phyloP scores from a whole-genome alignment of 495 filamentous ascomycete genomes.

The Staphylotrichum longicolle region DNA sequence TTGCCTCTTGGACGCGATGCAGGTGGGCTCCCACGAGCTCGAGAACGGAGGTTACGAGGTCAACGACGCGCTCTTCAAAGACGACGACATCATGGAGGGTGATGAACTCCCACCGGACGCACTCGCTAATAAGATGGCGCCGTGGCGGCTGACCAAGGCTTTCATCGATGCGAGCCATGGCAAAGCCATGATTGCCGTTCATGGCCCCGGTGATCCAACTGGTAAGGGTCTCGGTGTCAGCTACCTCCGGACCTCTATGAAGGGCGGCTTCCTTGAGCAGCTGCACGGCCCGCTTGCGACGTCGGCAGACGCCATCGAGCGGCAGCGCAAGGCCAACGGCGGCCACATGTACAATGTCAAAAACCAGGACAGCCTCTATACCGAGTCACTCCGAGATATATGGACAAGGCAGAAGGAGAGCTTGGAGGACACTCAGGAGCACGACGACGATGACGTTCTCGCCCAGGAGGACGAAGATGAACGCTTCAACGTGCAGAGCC shows the following conservation, averaged over 20 bases:
- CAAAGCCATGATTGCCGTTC: slow-evolving; percentile 94
- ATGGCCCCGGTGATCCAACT: slow-evolving; percentile 94
- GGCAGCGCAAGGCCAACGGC: slow-evolving; percentile 80
- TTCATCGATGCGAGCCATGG: slow-evolving; percentile 90
- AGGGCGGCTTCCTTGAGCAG: slow-evolving; percentile 89
- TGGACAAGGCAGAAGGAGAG: slow-evolving; percentile 85
- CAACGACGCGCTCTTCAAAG: slow-evolving; percentile 57
- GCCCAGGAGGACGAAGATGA: slow-evolving; percentile 57
- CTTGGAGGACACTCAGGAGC: slow-evolving; percentile 55
- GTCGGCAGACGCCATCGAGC: slow-evolving; percentile 62
- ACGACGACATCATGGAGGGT: slow-evolving; percentile 51
- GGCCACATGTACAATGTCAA: slow-evolving; percentile 98
- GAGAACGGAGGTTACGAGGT: slow-evolving; percentile 71
- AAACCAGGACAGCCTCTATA: slow-evolving; percentile 83
- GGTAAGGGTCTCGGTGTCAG: slow-evolving; percentile 90
- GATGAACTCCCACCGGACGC: slow-evolving; percentile 69
- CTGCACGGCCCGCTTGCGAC: slow-evolving; percentile 86
- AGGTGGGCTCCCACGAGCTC: slow-evolving; percentile 83
- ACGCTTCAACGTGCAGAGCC: slow-evolving; percentile 52
- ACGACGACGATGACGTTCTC: slow-evolving; percentile 65
- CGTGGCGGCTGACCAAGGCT: slow-evolving; percentile 92
- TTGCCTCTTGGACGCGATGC: slow-evolving; percentile 93
- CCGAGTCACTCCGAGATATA: slow-evolving; percentile 79
- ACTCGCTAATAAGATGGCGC: slow-evolving; percentile 67
- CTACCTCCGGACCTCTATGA: slow-evolving; percentile 97